Evolutionary conservation across 2,329 filamentous ascomycete genomes (phyloP).

Genomic region (Thermothelomyces thermophilus): DNA sequence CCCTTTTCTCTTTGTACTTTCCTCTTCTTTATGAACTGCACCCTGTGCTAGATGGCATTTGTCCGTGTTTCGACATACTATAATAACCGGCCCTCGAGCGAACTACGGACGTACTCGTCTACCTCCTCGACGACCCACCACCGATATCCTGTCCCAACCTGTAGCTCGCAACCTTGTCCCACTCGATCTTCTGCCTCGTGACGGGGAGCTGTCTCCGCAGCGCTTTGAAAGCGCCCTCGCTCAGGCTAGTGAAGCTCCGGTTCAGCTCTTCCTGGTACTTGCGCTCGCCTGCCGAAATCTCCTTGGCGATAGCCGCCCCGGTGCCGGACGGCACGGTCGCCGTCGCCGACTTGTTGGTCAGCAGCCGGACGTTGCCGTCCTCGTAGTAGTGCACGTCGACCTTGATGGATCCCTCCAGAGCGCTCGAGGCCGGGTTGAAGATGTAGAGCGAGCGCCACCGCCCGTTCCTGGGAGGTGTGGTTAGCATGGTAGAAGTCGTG

Average conservation of each 20-base stretch:
- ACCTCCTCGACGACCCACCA: constrained; percentile 55
- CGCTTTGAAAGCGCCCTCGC: constrained; percentile 92
- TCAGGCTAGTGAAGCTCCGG: constrained; percentile 76
- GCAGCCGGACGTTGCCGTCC: constrained; percentile 90
- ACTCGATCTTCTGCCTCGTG: constrained; percentile 97
- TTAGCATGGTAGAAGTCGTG: not conserved
- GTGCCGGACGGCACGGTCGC: constrained; percentile 51
- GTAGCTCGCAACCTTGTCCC: constrained; percentile 97
- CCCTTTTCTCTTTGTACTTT: no score
- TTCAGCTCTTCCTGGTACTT: constrained; percentile 97
- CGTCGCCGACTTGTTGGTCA: constrained; percentile 74
- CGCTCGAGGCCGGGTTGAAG: constrained; percentile 61
- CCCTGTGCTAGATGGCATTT: no score
- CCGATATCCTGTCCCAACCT: constrained; percentile 75
- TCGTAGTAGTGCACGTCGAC: constrained; percentile 99
- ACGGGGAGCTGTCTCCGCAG: constrained; percentile 89
- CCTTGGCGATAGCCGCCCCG: constrained; percentile 64
- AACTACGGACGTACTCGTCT: constrained; percentile 8
- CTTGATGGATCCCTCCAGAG: constrained; percentile 72
- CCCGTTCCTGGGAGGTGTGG: constrained; percentile 62
- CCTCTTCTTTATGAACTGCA: no score
- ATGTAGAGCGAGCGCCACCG: constrained; percentile 90
- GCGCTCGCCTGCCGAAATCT: constrained; percentile 75
- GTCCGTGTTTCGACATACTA: no score
- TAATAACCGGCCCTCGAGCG: no score